Evolutionary conservation across 192 early-diverging fungal genomes (phyloP).

Genomic region (Mortierella claussenii): DNA sequence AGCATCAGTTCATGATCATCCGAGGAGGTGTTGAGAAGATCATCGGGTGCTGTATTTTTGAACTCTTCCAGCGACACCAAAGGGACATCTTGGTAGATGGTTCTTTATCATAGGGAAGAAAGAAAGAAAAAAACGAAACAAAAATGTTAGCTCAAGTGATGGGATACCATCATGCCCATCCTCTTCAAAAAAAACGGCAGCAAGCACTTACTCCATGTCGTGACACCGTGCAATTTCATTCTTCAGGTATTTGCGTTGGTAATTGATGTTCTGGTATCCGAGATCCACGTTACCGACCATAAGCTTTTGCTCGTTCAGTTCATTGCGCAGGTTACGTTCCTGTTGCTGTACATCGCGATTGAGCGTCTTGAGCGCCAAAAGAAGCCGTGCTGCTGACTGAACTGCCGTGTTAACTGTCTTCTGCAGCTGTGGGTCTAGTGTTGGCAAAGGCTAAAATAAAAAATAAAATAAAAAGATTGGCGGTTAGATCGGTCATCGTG

Average conservation of each 20-base stretch:
- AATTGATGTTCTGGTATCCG: slow-evolving; percentile 42
- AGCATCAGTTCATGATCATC: slow-evolving; percentile 43
- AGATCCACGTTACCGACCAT: slow-evolving; percentile 35
- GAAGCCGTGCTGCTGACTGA: background rate
- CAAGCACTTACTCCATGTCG: slow-evolving; percentile 39
- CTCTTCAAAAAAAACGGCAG: background rate
- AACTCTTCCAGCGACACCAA: slow-evolving; percentile 45
- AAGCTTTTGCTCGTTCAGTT: slow-evolving; percentile 37
- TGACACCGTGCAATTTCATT: slow-evolving; percentile 48
- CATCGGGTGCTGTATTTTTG: slow-evolving; percentile 15
- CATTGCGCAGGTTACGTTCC: slow-evolving; percentile 34
- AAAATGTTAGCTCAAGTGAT: background rate
- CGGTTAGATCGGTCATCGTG: no score
- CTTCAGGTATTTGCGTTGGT: slow-evolving; percentile 49
- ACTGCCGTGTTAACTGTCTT: slow-evolving; percentile 1
- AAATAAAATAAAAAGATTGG: background rate
- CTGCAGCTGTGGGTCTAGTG: slow-evolving; percentile 3
- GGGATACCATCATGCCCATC: background rate
- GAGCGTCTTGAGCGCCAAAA: slow-evolving; percentile 27
- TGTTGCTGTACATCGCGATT: slow-evolving; percentile 35
- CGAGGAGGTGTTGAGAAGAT: slow-evolving; percentile 7
- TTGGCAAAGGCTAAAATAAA: slow-evolving; percentile 5
- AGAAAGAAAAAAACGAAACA: background rate
- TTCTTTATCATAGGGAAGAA: slow-evolving; percentile 15
- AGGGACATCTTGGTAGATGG: slow-evolving; percentile 46